phyloP scores from a whole-genome alignment of 2,329 filamentous ascomycete species.

The Cladosporium sp. region DNA sequence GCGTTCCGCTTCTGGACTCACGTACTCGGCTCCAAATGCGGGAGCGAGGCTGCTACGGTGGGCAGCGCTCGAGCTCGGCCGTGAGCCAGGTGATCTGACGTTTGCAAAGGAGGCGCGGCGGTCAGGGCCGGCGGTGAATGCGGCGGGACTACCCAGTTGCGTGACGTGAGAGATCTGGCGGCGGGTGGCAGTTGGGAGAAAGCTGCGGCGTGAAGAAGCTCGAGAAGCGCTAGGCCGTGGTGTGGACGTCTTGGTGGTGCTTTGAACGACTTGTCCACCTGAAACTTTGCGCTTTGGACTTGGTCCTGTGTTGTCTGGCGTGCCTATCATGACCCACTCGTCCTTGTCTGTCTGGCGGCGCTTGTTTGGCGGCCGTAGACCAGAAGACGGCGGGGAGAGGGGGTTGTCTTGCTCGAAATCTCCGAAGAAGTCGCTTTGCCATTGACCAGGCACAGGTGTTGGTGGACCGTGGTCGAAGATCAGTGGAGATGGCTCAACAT shows the following conservation, averaged over 20 bases:
- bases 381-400: slow-evolving; percentile 30
- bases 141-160: slow-evolving; percentile 35
- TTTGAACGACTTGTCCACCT: background rate
- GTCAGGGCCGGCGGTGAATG: slow-evolving; percentile 21
- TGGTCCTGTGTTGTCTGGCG: slow-evolving; percentile 48
- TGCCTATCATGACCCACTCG: slow-evolving; percentile 45
- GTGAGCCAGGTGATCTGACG: slow-evolving; percentile 37
- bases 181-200: slow-evolving; percentile 37
- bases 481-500: slow-evolving; percentile 19
- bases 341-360: slow-evolving; percentile 44
- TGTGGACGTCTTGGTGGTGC: background rate
- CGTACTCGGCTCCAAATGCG: slow-evolving; percentile 14
- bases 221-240: slow-evolving; percentile 5
- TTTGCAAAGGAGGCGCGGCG: slow-evolving; percentile 54
- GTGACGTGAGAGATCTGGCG: slow-evolving; percentile 30
- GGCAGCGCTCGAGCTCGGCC: slow-evolving; percentile 11
- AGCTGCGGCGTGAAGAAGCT: slow-evolving; percentile 17
- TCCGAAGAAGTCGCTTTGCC: slow-evolving; percentile 45
- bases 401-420: slow-evolving; percentile 41
- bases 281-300: slow-evolving; percentile 34
- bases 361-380: slow-evolving; percentile 35
- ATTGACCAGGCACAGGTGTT: slow-evolving; percentile 52
- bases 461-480: slow-evolving; percentile 20
- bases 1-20: slow-evolving; percentile 64
- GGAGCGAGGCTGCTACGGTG: slow-evolving; percentile 18